Percentiles rank a stretch among this genome's conserved stretches.
These are phyloP conservation scores for Arthrocladium fulminans DNA, from an alignment of 2,329 filamentous ascomycete species.

Conservation along the genomic window DNA sequence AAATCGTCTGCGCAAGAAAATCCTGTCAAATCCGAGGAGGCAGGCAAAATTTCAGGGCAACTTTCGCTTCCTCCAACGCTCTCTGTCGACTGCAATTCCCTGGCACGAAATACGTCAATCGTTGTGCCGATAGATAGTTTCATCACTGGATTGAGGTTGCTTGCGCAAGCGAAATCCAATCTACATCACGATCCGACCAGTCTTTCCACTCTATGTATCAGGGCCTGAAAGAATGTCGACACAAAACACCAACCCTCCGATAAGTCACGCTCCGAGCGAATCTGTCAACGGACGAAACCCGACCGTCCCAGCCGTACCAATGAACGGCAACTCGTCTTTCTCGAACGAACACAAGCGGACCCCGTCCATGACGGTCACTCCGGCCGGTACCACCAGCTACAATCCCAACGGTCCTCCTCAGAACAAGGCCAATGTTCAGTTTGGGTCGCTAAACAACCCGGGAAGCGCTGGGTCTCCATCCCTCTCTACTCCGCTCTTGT, in stretches of 20 bases:
- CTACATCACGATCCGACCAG: slow-evolving; percentile 15
- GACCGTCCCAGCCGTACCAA: slow-evolving; percentile 51
- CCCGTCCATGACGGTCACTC: slow-evolving; percentile 83
- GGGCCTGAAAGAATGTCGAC: slow-evolving; percentile 24
- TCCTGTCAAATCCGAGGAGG: not conserved
- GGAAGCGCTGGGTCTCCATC: slow-evolving; percentile 49
- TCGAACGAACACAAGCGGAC: slow-evolving; percentile 68
- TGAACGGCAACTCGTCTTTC: slow-evolving; percentile 54
- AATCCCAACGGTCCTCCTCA: slow-evolving; percentile 54
- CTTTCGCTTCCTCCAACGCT: not conserved
- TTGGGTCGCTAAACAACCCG: slow-evolving; percentile 57
- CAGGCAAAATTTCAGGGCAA: not conserved
- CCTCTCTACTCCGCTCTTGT: slow-evolving; percentile 31
- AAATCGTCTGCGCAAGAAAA: not conserved
- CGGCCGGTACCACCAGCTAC: slow-evolving; percentile 67
- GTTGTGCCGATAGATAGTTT: not conserved
- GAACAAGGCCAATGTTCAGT: slow-evolving; percentile 46
- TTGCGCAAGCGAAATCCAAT: slow-evolving; percentile 13
- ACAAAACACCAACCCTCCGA: slow-evolving; percentile 23
- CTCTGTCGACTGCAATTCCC: not conserved
- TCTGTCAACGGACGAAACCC: slow-evolving; percentile 28
- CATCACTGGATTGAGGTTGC: not conserved
- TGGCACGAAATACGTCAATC: not conserved
- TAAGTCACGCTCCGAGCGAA: slow-evolving; percentile 19
- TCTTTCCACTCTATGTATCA: slow-evolving; percentile 23